Evolutionary conservation across 257 asterid species (phyloP).

Genomic region (Haberlea rhodopensis): DNA sequence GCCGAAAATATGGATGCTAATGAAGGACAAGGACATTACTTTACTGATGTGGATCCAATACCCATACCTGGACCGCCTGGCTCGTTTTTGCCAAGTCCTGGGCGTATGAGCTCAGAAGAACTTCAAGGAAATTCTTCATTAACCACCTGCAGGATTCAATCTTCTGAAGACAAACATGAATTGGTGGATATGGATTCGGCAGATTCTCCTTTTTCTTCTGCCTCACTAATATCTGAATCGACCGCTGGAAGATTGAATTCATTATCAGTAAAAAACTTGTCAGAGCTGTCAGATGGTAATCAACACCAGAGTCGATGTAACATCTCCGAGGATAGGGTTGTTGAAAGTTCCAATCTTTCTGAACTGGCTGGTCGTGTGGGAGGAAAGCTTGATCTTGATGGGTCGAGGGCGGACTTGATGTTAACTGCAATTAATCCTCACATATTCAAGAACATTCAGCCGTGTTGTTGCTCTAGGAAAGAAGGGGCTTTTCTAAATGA

Average conservation of each 20-base stretch:
- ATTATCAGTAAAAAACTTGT: constrained; percentile 36
- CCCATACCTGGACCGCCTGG: constrained; percentile 97
- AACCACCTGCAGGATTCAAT: constrained; percentile 66
- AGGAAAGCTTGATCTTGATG: constrained; percentile 32
- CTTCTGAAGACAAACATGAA: constrained; percentile 68
- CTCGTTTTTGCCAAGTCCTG: constrained; percentile 88
- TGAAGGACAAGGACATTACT: constrained; percentile 55
- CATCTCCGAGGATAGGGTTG: constrained; percentile 29
- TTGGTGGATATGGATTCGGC: constrained; percentile 59
- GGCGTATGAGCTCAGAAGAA: constrained; percentile 74
- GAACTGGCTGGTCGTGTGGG: constrained; percentile 27
- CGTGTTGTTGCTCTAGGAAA: constrained; percentile 72
- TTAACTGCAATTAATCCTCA: constrained; percentile 29
- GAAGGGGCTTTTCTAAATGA: constrained; percentile 40
- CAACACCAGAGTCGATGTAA: constrained; percentile 34
- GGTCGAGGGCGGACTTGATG: constrained; percentile 26
- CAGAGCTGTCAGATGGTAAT: constrained; percentile 29
- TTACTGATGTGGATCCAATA: constrained; percentile 69
- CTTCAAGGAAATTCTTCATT: constrained; percentile 75
- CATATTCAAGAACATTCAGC: constrained; percentile 40
- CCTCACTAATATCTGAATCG: constrained; percentile 50
- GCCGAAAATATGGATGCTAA: constrained; percentile 39
- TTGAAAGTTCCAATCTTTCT: constrained; percentile 32
- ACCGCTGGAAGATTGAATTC: constrained; percentile 51
- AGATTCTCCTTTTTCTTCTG: constrained; percentile 70